phyloP scores from a whole-genome alignment of 2,329 filamentous ascomycete species.

The Pseudogymnoascus sp. region DNA sequence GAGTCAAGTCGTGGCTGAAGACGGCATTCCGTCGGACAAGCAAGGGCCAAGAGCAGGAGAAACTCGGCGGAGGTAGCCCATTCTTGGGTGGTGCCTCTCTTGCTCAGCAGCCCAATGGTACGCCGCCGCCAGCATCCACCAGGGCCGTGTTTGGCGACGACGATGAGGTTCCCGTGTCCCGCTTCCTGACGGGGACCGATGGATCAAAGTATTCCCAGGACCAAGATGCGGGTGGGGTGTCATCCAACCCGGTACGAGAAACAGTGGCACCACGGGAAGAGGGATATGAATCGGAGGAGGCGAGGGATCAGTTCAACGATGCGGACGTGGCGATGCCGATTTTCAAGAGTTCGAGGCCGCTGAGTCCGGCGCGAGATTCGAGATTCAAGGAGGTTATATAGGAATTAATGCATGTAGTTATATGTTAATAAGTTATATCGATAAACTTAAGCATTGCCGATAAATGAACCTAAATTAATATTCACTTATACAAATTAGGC shows the following conservation, averaged over 20 bases:
- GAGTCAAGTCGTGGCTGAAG: slow-evolving; percentile 49
- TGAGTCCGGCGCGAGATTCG: slow-evolving; percentile 48
- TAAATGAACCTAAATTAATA: no score
- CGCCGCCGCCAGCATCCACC: slow-evolving; percentile 30
- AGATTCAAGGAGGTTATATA: slow-evolving; percentile 51
- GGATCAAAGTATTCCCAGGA: slow-evolving; percentile 16
- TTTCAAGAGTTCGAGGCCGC: slow-evolving; percentile 20
- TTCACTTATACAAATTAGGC: no score
- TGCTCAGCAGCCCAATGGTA: not conserved
- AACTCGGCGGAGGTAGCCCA: slow-evolving; percentile 22
- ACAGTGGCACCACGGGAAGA: slow-evolving; percentile 15
- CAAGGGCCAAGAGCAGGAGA: slow-evolving; percentile 15
- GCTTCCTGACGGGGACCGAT: slow-evolving; percentile 8
- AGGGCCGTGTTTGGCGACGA: slow-evolving; percentile 16
- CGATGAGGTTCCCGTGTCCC: not conserved
- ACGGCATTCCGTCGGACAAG: slow-evolving; percentile 38
- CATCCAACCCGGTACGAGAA: slow-evolving; percentile 7
- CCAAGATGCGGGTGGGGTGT: not conserved
- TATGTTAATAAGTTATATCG: no score
- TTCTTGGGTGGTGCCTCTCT: slow-evolving; percentile 46
- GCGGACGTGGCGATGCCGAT: slow-evolving; percentile 29
- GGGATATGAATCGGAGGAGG: slow-evolving; percentile 45
- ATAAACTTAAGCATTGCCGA: no score
- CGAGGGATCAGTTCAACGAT: slow-evolving; percentile 27
- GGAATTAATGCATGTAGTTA: not conserved